Evolutionary conservation across 306 rosid genomes (phyloP).

Genomic region (Dalbergia cultrata): DNA sequence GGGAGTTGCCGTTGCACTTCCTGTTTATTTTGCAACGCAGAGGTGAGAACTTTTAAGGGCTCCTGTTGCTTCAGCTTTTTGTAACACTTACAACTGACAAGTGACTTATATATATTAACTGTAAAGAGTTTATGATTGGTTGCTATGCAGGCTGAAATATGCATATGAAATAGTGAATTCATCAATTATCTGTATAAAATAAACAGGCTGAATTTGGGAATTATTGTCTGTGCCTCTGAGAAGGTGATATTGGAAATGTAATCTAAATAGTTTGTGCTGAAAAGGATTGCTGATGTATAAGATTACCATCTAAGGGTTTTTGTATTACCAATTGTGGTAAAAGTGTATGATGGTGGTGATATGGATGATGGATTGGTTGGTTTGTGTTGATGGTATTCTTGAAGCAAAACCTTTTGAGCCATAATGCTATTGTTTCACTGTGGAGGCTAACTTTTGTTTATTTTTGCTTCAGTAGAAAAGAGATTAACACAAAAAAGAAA

Average conservation of each 20-base stretch:
- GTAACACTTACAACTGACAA: slow-evolving; percentile 24
- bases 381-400: background rate
- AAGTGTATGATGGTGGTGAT: background rate
- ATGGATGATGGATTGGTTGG: slow-evolving; percentile 9
- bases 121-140: slow-evolving; percentile 2
- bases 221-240: slow-evolving; percentile 35
- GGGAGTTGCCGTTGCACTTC: slow-evolving; percentile 99
- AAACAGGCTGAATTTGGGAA: slow-evolving; percentile 29
- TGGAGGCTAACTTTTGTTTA: background rate
- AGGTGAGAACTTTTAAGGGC: slow-evolving; percentile 64
- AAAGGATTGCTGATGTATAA: slow-evolving; percentile 20
- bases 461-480: slow-evolving; percentile 11
- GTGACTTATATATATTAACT: slow-evolving; percentile 34
- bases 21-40: slow-evolving; percentile 93
- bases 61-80: slow-evolving; percentile 28
- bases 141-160: slow-evolving; percentile 18
- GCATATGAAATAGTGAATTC: slow-evolving; percentile 30
- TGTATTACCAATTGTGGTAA: background rate
- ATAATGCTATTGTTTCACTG: slow-evolving; percentile 17
- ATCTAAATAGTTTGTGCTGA: slow-evolving; percentile 28
- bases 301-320: slow-evolving; percentile 6
- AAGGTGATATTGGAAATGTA: slow-evolving; percentile 33
- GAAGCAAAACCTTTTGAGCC: slow-evolving; percentile 34
- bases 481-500: background rate
- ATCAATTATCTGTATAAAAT: slow-evolving; percentile 31